Evolutionary conservation across 1,284 basidiomycete genomes (phyloP).

Genomic region (Kalmanozyma brasiliensis): DNA sequence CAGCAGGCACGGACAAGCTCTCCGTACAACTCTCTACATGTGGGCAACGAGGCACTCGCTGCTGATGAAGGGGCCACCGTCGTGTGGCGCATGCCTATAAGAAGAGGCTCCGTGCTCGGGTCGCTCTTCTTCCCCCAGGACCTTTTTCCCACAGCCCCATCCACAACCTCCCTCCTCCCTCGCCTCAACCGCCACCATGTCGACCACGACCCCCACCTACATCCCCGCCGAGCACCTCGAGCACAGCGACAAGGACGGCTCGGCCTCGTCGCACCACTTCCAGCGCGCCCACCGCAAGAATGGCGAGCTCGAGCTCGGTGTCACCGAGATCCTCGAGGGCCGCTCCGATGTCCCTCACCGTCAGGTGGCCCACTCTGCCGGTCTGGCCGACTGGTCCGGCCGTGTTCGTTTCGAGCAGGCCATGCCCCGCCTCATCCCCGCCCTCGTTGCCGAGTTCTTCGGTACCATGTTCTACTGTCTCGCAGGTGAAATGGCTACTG

Average conservation of each 20-base stretch:
- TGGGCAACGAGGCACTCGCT: no score
- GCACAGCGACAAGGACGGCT: slow-evolving; percentile 32
- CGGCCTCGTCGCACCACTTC: slow-evolving; percentile 40
- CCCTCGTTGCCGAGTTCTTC: slow-evolving; percentile 36
- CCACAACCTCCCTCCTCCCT: background rate
- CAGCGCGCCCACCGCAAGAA: slow-evolving; percentile 41
- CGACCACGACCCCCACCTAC: slow-evolving; percentile 30
- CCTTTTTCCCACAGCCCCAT: background rate
- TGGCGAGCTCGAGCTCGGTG: slow-evolving; percentile 49
- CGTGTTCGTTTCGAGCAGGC: slow-evolving; percentile 29
- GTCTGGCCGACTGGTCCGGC: slow-evolving; percentile 38
- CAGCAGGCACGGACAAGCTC: no score
- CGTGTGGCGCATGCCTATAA: no score
- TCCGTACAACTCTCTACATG: no score
- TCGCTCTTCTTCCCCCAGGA: no score
- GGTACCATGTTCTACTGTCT: slow-evolving; percentile 46
- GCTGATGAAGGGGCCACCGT: no score
- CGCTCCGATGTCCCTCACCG: slow-evolving; percentile 37
- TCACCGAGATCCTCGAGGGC: slow-evolving; percentile 54
- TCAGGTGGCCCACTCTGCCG: slow-evolving; percentile 26
- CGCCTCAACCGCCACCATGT: slow-evolving; percentile 14
- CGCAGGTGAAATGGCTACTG: slow-evolving; percentile 56
- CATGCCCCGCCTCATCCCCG: slow-evolving; percentile 27
- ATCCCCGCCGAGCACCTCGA: slow-evolving; percentile 49
- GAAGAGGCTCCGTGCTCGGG: no score